These are phyloP conservation scores for Amphicarpaea edgeworthii DNA, from an alignment of 306 rosid species.

Conservation along the genomic window DNA sequence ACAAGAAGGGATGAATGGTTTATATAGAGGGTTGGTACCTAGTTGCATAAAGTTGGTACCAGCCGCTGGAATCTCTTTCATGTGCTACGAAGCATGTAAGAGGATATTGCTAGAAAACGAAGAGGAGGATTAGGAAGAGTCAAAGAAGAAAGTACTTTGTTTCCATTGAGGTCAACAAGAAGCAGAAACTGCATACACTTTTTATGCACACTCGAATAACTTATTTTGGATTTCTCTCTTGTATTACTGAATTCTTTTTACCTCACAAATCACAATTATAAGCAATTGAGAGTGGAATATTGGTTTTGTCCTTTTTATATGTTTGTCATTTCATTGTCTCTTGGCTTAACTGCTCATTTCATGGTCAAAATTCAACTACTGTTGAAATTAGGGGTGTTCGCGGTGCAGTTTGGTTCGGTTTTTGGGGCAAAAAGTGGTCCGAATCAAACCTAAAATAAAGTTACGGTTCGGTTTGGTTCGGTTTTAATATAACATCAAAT, in stretches of 20 bases:
- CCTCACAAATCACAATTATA: conserved; percentile 14
- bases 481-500: too few relatives aligned
- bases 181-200: conserved; percentile 27
- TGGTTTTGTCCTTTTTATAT: conserved; percentile 14
- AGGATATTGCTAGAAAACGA: conserved; percentile 69
- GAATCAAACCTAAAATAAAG: too few relatives aligned
- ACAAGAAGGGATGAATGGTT: conserved; percentile 79
- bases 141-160: not conserved
- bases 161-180: conserved; percentile 24
- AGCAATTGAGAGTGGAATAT: conserved; percentile 41
- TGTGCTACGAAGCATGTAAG: conserved; percentile 99
- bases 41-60: conserved; percentile 98
- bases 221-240: conserved; percentile 37
- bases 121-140: conserved; percentile 57
- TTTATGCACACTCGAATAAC: conserved; percentile 22
- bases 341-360: conserved; percentile 26
- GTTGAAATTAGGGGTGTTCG: too few relatives aligned
- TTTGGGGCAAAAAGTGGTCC: too few relatives aligned
- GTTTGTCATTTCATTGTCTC: conserved; percentile 2
- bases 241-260: conserved; percentile 29
- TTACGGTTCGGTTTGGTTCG: too few relatives aligned
- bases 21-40: conserved; percentile 89
- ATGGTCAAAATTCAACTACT: conserved; percentile 15
- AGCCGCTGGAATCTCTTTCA: conserved; percentile 94
- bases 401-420: too few relatives aligned